A percentile compares a stretch with the other conserved stretches of the same genome.
Evolutionary conservation across 1,139 yeast genomes (phyloP).

Genomic region (Yamadazyma taylorii): DNA sequence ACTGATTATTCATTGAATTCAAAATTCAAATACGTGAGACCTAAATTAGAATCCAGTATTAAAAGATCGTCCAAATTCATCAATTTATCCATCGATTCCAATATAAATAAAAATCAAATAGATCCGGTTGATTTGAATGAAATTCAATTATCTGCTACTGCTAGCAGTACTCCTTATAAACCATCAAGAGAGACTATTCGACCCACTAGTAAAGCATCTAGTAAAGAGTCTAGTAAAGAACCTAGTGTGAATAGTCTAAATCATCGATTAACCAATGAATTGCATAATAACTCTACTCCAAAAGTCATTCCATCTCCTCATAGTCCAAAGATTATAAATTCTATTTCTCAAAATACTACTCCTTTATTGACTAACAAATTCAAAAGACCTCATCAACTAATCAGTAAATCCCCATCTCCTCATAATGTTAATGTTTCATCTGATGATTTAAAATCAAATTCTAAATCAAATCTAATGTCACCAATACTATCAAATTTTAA

Average conservation of each 20-base stretch:
- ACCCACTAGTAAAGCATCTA: no score
- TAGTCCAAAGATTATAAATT: conserved; percentile 13
- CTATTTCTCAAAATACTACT: conserved; percentile 9
- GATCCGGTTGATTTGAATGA: conserved; percentile 7
- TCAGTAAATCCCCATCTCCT: conserved; percentile 49
- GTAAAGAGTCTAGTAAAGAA: no score
- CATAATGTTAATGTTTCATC: conserved; percentile 7
- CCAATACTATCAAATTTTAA: conserved; percentile 7
- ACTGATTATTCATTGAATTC: conserved; percentile 8
- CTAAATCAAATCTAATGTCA: conserved; percentile 10
- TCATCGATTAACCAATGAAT: conserved; percentile 4
- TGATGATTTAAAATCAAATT: conserved; percentile 8
- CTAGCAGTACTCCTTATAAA: conserved; percentile 9
- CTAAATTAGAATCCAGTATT: conserved; percentile 26
- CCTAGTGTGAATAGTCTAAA: not conserved
- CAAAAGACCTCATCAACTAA: conserved; percentile 48
- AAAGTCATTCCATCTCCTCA: conserved; percentile 3
- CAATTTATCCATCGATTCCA: conserved; percentile 45
- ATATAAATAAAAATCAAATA: conserved; percentile 9
- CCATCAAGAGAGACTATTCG: not conserved
- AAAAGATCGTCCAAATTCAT: conserved; percentile 49
- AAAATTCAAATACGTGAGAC: conserved; percentile 7
- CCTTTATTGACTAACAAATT: conserved; percentile 33
- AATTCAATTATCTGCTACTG: conserved; percentile 7
- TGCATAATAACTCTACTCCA: conserved; percentile 10